Base-by-base conservation (phyloP, 148 eudicot species). In the Rhododendron vialii region DNA sequence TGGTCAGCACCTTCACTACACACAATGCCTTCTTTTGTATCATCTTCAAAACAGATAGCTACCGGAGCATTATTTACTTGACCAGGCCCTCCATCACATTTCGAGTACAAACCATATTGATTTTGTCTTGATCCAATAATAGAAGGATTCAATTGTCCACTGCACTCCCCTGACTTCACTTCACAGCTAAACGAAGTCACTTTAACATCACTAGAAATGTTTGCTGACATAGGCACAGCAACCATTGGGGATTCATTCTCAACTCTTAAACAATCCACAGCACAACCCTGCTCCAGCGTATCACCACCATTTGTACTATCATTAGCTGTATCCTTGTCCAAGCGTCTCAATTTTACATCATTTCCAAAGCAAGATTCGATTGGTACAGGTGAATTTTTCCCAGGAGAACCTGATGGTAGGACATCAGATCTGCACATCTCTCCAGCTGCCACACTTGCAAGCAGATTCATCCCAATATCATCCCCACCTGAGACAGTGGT, bases 381-480 rank as follows among this genome's bases (percentile, higher is more conserved):
- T 22, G 84, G 90, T 65, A 69, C 63, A 33, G 89, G 90, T 20
- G 83, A 48, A 61, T 85, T 90, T 87, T 89, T 91, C 65, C 85
- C 88, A 11, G 95, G 87, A 84, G 99, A 94, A 83, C 79, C 84
- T 2, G 86, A 76, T 41, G 94, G 94, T 22, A 98, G 91, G 38
- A 79, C 89, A 80, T 84, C 92, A 75, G 94, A 91, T 59, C 89
- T 92, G 24, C 90, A 87, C 36, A 93, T 94, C 90, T 95, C 98
- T 59, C 98, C 94, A 88, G 99, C 92, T 81, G 99, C 99, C 48
- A 96, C 99, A 92, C 95, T 96, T 15, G 99, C 98, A 88, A 96
- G 98, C 59, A 96, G 89, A 88, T 94, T 95, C 95, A 96, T 96
- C 53, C 99, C 99, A 87, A 92, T 88, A 86, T 92, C 95, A 89